Evolutionary conservation across 1,139 yeast species (phyloP).

Genomic region (Debaryomycetaceae sp.): DNA sequence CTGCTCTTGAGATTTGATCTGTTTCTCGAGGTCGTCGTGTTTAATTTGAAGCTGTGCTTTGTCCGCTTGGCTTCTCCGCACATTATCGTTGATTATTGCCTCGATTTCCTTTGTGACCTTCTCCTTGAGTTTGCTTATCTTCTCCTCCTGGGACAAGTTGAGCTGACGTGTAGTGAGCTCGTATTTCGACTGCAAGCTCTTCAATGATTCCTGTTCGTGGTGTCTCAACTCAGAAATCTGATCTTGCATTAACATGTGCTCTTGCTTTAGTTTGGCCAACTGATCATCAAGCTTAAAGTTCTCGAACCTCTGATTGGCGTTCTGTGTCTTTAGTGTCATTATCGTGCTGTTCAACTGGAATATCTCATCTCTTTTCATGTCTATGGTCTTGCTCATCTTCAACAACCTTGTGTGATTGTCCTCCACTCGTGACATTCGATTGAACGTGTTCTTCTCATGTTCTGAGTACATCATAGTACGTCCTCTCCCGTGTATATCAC

Average conservation of each 20-base stretch:
- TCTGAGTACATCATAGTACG: neutral
- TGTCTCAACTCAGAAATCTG: constrained; percentile 28
- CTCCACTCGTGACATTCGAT: constrained; percentile 9
- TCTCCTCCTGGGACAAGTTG: constrained; percentile 30
- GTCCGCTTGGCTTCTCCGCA: constrained; percentile 22
- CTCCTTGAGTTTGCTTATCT: constrained; percentile 35
- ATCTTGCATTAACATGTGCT: constrained; percentile 17
- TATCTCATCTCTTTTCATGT: constrained; percentile 14
- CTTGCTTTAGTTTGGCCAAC: constrained; percentile 18
- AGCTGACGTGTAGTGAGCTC: constrained; percentile 32
- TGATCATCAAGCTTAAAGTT: constrained; percentile 39
- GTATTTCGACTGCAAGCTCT: constrained; percentile 29
- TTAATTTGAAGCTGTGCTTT: constrained; percentile 1
- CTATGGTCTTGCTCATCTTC: constrained; percentile 12
- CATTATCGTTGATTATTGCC: constrained; percentile 24
- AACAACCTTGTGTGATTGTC: constrained; percentile 8
- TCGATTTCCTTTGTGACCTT: constrained; percentile 33
- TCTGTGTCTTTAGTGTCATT: constrained; percentile 35
- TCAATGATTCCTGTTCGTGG: constrained; percentile 24
- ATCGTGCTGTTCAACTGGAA: constrained; percentile 18
- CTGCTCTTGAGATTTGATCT: constrained; percentile 15
- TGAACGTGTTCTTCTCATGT: constrained; percentile 1
- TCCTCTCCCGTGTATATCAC: neutral
- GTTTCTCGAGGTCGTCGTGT: constrained; percentile 7
- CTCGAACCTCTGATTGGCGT: constrained; percentile 31